A percentile compares a stretch with the other conserved stretches of the same genome.
phyloP scores from a whole-genome alignment of 257 asterid genomes.

The Ballota nigra region DNA sequence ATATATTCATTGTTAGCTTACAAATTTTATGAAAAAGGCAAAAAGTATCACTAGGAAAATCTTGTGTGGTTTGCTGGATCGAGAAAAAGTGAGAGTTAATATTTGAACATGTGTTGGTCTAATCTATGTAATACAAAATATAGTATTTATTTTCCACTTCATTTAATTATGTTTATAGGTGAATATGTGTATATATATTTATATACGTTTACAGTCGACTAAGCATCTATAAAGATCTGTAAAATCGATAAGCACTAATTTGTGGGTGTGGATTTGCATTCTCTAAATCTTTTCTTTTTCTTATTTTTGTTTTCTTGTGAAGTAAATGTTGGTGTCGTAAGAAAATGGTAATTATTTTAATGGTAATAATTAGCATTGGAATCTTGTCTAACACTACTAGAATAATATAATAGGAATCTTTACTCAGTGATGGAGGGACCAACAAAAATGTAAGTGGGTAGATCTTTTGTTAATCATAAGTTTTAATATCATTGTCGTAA shows the following conservation, averaged over 20 bases:
- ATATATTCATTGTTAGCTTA: too few relatives aligned
- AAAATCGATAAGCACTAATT: slow-evolving; percentile 24
- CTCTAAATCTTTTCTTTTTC: slow-evolving; percentile 15
- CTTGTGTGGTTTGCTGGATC: not conserved
- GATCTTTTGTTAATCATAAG: slow-evolving; percentile 16
- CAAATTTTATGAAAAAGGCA: too few relatives aligned
- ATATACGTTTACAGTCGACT: not conserved
- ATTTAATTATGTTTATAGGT: not conserved
- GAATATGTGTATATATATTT: too few relatives aligned
- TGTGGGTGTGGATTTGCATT: slow-evolving; percentile 32
- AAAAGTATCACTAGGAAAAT: not conserved
- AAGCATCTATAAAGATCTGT: not conserved
- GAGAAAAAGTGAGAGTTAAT: not conserved
- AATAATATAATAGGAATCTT: slow-evolving; percentile 17
- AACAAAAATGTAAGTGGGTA: slow-evolving; percentile 25
- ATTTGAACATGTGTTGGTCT: not conserved
- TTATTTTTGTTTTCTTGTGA: slow-evolving; percentile 4
- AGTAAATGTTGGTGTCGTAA: slow-evolving; percentile 14
- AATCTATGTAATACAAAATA: not conserved
- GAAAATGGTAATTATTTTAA: slow-evolving; percentile 19
- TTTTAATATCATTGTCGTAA: slow-evolving; percentile 2
- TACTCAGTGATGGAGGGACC: slow-evolving; percentile 36
- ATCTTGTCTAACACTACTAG: slow-evolving; percentile 25
- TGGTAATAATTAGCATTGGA: slow-evolving; percentile 24
- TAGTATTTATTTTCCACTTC: not conserved